Evolutionary conservation across 1,139 yeast species (phyloP), one percentile per base, ranked within the genome.

Genomic region (Lodderomyces jiufengensis): DNA sequence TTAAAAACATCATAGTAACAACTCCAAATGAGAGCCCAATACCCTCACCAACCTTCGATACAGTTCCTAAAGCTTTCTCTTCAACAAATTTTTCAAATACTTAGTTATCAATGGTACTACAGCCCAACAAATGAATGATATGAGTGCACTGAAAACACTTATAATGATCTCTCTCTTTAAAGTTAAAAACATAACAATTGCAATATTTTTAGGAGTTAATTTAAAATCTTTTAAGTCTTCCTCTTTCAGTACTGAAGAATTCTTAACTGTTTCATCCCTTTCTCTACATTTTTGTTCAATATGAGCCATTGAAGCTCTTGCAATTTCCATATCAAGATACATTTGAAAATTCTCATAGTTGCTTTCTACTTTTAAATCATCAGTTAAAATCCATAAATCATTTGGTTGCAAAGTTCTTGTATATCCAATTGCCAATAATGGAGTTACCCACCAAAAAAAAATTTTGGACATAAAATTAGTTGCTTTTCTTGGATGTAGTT

Each of bases 401-500:
- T 74, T 70, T 5, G 79, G 76, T 34, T 76, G 77, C 24, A 84
- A 57, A 0, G 86, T 79, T 48, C 95, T 68, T 39, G 70, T 69
- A 52, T 84, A 84, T 1, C 95, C 95, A 3, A 73, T 74, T 26
- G 60, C 65, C 49, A 83, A 49, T 3, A 81, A 42, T 0, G 86
- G 84, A 12, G 59, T 43, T 28, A 80, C 63, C 92, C 92, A 83
- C 54, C 68, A 57, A 46, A 77, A 77, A 31, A 78, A 71, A 0
- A 60, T 12, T 26, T 52, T 47, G 4, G 60, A 59, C 9, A 71
- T 29, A 12, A 57, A 31, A 38, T 63, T 69, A 3, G 69, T 63
- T 3, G 39, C 34, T 6, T 32, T 32, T 29, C 43, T 52, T 0
- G 80, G 81, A 47, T 61, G 74, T 2, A 48, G 52, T 15, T 47